Percentiles rank a stretch among this genome's conserved stretches.
These are phyloP conservation scores for Herpetomonas tarakana DNA, from an alignment of 208 protist genomes.

Conservation along the genomic window DNA sequence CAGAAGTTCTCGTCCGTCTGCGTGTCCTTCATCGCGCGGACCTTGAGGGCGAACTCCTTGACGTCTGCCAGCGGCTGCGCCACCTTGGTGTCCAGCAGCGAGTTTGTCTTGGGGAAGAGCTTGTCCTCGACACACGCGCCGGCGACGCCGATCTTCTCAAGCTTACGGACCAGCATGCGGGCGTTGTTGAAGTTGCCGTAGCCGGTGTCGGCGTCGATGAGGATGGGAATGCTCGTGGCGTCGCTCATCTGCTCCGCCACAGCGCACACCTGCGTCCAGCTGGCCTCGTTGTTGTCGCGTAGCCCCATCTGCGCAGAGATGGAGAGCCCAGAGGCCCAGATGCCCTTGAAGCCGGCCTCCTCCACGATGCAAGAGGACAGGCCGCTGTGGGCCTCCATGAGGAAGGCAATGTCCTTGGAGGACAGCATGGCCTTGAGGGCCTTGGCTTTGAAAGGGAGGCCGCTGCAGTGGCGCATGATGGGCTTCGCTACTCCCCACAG, in stretches of 20 bases:
- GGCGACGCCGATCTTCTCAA: conserved; percentile 68
- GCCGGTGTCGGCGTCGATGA: conserved; percentile 80
- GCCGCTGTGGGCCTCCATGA: conserved; percentile 86
- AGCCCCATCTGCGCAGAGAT: conserved; percentile 67
- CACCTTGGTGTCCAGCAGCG: conserved; percentile 33
- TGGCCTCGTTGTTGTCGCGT: conserved; percentile 72
- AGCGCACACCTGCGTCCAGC: conserved; percentile 58
- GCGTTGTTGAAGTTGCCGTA: conserved; percentile 85
- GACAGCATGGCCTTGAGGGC: conserved; percentile 18
- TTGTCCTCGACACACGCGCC: conserved; percentile 85
- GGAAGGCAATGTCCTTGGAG: conserved; percentile 17
- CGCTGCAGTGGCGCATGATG: conserved; percentile 28
- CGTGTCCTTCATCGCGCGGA: conserved; percentile 70
- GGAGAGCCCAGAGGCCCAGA: conserved; percentile 75
- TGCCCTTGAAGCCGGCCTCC: conserved; percentile 65
- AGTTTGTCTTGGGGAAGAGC: conserved; percentile 81
- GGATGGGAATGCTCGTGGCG: conserved; percentile 63
- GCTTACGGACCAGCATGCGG: conserved; percentile 51
- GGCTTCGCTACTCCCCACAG: too few relatives aligned
- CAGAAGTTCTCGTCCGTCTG: conserved; percentile 61
- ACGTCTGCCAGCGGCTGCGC: conserved; percentile 71
- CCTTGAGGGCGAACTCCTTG: conserved; percentile 69
- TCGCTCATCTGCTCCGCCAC: conserved; percentile 75
- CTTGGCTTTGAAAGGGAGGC: conserved; percentile 20
- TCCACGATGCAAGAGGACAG: conserved; percentile 71